Evolutionary conservation across 1,284 basidiomycete species (phyloP), one percentile per base, ranked within the genome.

Genomic region (Cryptococcus depauperatus): DNA sequence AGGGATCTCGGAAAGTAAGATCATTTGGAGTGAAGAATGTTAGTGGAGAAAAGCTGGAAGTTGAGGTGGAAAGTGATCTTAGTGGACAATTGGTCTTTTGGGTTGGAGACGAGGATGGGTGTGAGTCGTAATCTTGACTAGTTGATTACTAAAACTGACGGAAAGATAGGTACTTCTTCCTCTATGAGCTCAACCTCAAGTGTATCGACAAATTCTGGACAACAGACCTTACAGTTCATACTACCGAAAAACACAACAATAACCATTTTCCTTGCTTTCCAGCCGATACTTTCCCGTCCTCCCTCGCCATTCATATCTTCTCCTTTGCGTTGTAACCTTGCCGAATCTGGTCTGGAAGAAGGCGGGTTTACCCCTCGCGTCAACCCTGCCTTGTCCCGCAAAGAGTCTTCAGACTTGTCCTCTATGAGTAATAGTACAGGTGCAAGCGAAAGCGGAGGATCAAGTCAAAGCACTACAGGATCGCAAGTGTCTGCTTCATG

Each of bases 1-100:
- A 56, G 3, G 57, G 58, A 5, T 56, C 58, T 30, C 50, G 59
- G 18, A 56, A 55, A 21, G 56, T 66, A 9, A 49, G 61, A 34
- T 56, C 53, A 18, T 69, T 69, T 43, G 61, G 62, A 2, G 35
- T 69, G 28, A 62, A 46, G 42, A 67, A 66, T 53, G 23, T 64
- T 13, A 51, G 51, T 5, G 27, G n/a, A 9, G 44, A 49, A 1
- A 34, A 18, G 2, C 55, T 65, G 8, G 50, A 61, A 16, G 58
- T 67, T 5, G 62, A 62, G 34, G 50, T 66, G 4, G 57, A 50
- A 21, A 67, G 62, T 37, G 66, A 69, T 52, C 50, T 69, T 5
- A 51, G 47, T 2, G 41, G 42, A 8, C 58, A 66, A 41, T 41
- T 69, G 11, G 43, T 59, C 8, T 66, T 69, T 46, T 67, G 63